Percentiles rank a stretch among this genome's conserved stretches.
phyloP scores from a whole-genome alignment of 2,329 filamentous ascomycete species.

The Fusarium bactridioides region DNA sequence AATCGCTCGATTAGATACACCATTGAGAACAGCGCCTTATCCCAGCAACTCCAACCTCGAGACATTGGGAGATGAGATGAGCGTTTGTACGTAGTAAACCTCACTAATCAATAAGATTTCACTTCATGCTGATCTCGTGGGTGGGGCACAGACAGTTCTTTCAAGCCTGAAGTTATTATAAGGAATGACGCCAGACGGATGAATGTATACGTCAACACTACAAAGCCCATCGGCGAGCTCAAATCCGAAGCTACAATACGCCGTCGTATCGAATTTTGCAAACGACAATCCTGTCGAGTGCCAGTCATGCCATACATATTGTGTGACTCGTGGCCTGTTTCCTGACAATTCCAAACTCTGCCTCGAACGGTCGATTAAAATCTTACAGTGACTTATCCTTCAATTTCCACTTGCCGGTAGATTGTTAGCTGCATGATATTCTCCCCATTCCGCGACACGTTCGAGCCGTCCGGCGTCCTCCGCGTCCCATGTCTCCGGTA shows the following conservation, averaged over 20 bases:
- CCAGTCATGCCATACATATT: background rate
- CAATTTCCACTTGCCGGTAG: background rate
- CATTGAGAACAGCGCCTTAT: background rate
- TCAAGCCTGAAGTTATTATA: background rate
- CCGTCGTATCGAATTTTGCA: background rate
- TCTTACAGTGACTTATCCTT: background rate
- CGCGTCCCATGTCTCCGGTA: constrained; percentile 19
- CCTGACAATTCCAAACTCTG: background rate
- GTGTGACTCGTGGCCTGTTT: constrained; percentile 19
- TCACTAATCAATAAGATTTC: constrained; percentile 20
- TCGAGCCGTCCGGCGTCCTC: constrained; percentile 26
- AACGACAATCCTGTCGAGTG: background rate
- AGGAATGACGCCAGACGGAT: constrained; percentile 38
- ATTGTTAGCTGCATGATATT: constrained; percentile 11
- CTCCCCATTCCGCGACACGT: constrained; percentile 26
- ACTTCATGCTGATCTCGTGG: constrained; percentile 15
- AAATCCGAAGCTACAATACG: constrained; percentile 4
- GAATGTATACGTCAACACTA: constrained; percentile 35
- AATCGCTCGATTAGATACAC: background rate
- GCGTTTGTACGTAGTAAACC: constrained; percentile 3
- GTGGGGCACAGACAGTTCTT: constrained; percentile 8
- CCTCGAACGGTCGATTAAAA: background rate
- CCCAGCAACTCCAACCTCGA: constrained; percentile 5
- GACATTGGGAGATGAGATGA: constrained; percentile 11
- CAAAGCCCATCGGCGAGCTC: background rate